Conservation (phyloP, 495 filamentous ascomycete genomes). For the Aspergillus indologenus region DNA sequence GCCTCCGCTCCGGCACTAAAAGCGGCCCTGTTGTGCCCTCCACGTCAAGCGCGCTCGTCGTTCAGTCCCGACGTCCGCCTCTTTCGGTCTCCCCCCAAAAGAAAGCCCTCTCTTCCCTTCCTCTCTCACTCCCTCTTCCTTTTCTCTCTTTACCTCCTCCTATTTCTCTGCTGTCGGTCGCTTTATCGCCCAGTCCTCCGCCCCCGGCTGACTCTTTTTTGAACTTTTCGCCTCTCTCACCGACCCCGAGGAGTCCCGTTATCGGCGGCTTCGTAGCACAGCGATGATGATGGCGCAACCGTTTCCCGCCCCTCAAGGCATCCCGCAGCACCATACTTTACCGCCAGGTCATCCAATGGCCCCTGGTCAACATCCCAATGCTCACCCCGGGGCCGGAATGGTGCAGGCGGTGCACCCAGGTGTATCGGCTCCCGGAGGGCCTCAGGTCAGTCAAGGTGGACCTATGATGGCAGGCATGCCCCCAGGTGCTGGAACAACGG, state of each 20-base stretch:
- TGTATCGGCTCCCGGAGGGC: constrained; percentile 74
- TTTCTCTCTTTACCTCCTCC: not conserved
- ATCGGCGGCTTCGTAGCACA: constrained; percentile 45
- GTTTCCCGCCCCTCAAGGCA: constrained; percentile 69
- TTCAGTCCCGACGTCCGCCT: constrained; percentile 23
- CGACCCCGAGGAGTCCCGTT: constrained; percentile 24
- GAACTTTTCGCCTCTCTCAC: constrained; percentile 10
- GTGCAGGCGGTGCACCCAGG: constrained; percentile 78
- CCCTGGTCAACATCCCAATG: constrained; percentile 65
- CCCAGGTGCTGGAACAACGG: constrained; percentile 55
- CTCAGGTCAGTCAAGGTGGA: constrained; percentile 75
- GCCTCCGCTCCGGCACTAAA: constrained; percentile 44
- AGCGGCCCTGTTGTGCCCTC: constrained; percentile 36
- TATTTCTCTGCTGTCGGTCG: constrained; percentile 1
- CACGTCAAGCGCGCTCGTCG: constrained; percentile 37
- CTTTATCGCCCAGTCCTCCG: not conserved
- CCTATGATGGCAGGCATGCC: constrained; percentile 82
- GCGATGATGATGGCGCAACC: constrained; percentile 70
- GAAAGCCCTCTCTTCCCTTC: constrained; percentile 3
- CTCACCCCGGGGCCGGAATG: constrained; percentile 56
- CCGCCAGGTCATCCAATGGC: constrained; percentile 76
- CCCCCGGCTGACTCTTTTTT: not conserved
- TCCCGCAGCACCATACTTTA: constrained; percentile 69
- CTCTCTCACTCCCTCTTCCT: constrained; percentile 5
- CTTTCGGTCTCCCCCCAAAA: constrained; percentile 10